Percentiles rank a stretch among this genome's conserved stretches.
Conservation (phyloP, 805 yeast genomes). For the Wickerhamomyces strasburgensis region DNA sequence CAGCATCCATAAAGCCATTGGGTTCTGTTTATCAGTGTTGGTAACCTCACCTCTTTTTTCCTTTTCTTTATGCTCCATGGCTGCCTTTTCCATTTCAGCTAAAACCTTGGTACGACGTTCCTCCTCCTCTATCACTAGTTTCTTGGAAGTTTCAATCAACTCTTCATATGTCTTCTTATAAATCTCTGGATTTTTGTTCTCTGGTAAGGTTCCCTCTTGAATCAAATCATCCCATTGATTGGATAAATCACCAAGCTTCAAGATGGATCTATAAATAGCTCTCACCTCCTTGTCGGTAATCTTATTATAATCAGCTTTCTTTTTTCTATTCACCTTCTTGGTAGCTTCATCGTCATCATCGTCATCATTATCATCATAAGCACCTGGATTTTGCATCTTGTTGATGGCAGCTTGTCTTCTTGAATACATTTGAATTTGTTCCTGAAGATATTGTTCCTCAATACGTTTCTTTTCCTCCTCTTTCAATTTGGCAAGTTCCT, state of each 20-base stretch:
- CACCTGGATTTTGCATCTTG: slow-evolving; percentile 47
- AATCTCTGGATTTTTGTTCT: slow-evolving; percentile 74
- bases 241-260: slow-evolving; percentile 75
- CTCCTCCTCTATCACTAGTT: slow-evolving; percentile 61
- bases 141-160: slow-evolving; percentile 55
- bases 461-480: slow-evolving; percentile 84
- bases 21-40: slow-evolving; percentile 30
- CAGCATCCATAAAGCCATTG: slow-evolving; percentile 49
- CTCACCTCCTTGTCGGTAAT: slow-evolving; percentile 85
- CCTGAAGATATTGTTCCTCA: slow-evolving; percentile 82
- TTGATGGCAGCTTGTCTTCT: slow-evolving; percentile 74
- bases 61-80: slow-evolving; percentile 47
- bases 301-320: slow-evolving; percentile 39
- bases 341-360: slow-evolving; percentile 36
- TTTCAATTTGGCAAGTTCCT: slow-evolving; percentile 80
- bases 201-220: slow-evolving; percentile 84
- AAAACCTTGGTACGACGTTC: slow-evolving; percentile 50
- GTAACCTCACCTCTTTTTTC: slow-evolving; percentile 31
- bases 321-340: slow-evolving; percentile 25
- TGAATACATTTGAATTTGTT: slow-evolving; percentile 83
- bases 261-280: slow-evolving; percentile 74
- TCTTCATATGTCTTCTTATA: slow-evolving; percentile 76
- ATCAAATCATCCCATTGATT: slow-evolving; percentile 79
- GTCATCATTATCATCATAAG: slow-evolving; percentile 35
- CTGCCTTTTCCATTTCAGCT: slow-evolving; percentile 56